Evolutionary conservation across 164 flowering plant genomes (phyloP).

Genomic region (Vitis riparia): DNA sequence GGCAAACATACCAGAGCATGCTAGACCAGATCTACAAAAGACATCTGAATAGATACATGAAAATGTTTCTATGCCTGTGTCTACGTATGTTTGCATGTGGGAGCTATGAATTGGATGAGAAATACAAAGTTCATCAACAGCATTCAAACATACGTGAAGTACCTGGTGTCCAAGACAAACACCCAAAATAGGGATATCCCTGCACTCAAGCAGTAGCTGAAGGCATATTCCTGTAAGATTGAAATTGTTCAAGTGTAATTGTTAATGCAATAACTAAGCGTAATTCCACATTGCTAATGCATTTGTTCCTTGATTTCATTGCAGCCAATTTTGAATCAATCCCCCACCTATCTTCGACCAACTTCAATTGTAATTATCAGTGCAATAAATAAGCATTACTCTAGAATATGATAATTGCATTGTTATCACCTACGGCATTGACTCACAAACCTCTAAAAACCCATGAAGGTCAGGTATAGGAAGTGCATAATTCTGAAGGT

Average conservation of each 20-base stretch:
- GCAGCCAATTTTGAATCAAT: no score
- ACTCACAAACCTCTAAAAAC: no score
- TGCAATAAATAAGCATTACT: neutral
- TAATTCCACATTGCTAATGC: no score
- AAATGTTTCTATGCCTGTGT: neutral
- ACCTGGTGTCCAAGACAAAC: conserved; percentile 99
- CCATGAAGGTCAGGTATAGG: neutral
- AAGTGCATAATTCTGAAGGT: conserved; percentile 8
- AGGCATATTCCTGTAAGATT: conserved; percentile 79
- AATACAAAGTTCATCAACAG: neutral
- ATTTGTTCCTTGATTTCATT: no score
- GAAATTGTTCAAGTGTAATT: no score
- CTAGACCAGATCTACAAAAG: no score
- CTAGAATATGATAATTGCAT: neutral
- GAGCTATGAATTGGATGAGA: neutral
- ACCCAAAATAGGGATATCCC: conserved; percentile 92
- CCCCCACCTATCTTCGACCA: no score
- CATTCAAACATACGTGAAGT: conserved; percentile 2
- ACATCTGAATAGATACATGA: no score
- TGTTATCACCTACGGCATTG: neutral
- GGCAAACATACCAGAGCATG: no score
- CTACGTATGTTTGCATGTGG: no score
- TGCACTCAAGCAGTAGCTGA: conserved; percentile 69
- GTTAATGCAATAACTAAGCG: no score
- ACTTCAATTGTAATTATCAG: neutral